Base-by-base conservation (phyloP, 305 asterid genomes). In the Fraxinus albicans region DNA sequence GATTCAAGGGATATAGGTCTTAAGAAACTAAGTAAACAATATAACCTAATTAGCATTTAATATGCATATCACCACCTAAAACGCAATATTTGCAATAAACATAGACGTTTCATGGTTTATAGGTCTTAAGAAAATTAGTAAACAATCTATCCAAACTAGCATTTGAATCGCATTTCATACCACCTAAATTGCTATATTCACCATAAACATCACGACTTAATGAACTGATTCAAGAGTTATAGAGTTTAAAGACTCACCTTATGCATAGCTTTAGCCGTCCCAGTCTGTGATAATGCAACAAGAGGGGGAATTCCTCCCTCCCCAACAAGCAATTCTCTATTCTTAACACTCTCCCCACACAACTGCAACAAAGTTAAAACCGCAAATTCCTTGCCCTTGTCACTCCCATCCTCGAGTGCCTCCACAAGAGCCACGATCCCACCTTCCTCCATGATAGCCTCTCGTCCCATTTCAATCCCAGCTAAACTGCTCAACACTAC, bases 301-400 rank as follows among this genome's bases (percentile, higher is more conserved):
- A 90, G 86, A 53, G 93, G 93, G 47, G 91, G 91, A 23, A 90
- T 85, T 12, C 86, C 91, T 25, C 93, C 91, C 80, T 90, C 91
- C 13, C 85, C 83, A 36, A 88, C 86, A 58, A 88, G 88, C 88
- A 88, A 85, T 8, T 77, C 86, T 77, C 88, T 85, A 84, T 85
- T 83, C 33, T 47, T 63, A 79, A 77, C 79, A 80, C 88, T 88
- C 77, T 83, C 77, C 1, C 80, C 86, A 74, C 92, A 88, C 79
- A 90, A 35, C 81, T 85, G 87, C 81, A 88, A 23, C 65, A 90
- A 82, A 42, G 90, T 83, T 55, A 84, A 81, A 23, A 88, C 90
- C 17, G 92, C 91, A 53, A 88, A 88, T 77, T 89, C 90, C 82
- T 88, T 89, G 42, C 88, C 89, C 79, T 83, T 89, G 38, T 85